A percentile compares a stretch with the other conserved stretches of the same genome.
These are phyloP conservation scores for Rhytidiadelphus loreus DNA, from an alignment of 225 moss, liverwort and hornwort genomes.

Conservation along the genomic window DNA sequence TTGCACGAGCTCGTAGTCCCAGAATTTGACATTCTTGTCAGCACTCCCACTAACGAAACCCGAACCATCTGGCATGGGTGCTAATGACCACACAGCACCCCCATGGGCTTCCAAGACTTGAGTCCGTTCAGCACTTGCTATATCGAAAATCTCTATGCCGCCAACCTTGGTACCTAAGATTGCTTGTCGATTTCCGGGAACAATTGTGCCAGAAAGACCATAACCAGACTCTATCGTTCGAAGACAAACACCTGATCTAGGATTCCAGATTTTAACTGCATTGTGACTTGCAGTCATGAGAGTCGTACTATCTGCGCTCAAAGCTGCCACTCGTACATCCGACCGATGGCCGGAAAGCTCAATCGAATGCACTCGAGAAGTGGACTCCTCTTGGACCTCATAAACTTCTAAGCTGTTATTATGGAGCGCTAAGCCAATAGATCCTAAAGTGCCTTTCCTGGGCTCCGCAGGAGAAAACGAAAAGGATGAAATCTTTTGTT, in stretches of 20 bases:
- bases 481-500: constrained; percentile 83
- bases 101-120: constrained; percentile 78
- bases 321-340: constrained; percentile 64
- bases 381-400: constrained; percentile 57
- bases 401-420: constrained; percentile 78
- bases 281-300: constrained; percentile 96
- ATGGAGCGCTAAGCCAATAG: constrained; percentile 61
- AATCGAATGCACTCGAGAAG: constrained; percentile 54
- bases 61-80: constrained; percentile 74
- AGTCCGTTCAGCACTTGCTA: constrained; percentile 66
- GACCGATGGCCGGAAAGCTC: constrained; percentile 91
- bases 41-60: constrained; percentile 96
- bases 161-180: constrained; percentile 89
- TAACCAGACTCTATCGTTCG: constrained; percentile 90
- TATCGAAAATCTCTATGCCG: constrained; percentile 76
- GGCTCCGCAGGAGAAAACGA: constrained; percentile 65
- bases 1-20: constrained; percentile 82
- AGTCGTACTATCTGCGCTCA: constrained; percentile 69
- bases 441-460: constrained; percentile 64
- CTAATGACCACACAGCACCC: constrained; percentile 88
- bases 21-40: constrained; percentile 89
- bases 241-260: constrained; percentile 73
- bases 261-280: constrained; percentile 97
- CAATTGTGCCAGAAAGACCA: constrained; percentile 67
- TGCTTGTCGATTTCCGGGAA: constrained; percentile 78